These are phyloP conservation scores for Cercospora zeae-maydis DNA, from an alignment of 2,329 filamentous ascomycete genomes.

Conservation along the genomic window DNA sequence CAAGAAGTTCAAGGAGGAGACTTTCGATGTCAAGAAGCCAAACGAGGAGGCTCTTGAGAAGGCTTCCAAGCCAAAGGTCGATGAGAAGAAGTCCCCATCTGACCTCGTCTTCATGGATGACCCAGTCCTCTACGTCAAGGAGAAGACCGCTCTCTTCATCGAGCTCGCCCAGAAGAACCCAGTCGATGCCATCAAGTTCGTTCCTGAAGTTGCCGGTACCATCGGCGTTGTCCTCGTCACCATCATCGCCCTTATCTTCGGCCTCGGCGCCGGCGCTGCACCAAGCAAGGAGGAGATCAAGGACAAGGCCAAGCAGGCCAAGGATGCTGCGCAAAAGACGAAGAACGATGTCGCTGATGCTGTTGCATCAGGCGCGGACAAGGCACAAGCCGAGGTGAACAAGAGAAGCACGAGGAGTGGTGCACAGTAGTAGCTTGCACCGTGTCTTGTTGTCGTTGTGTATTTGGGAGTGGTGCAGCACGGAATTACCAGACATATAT, in stretches of 20 bases:
- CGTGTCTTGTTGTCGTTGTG: background rate
- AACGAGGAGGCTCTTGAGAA: constrained; percentile 80
- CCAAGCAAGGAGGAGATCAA: constrained; percentile 65
- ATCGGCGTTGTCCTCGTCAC: constrained; percentile 68
- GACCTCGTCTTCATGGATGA: constrained; percentile 88
- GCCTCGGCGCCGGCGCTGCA: constrained; percentile 59
- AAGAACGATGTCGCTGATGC: constrained; percentile 70
- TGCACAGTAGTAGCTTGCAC: constrained; percentile 15
- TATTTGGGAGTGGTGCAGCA: background rate
- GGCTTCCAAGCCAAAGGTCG: constrained; percentile 66
- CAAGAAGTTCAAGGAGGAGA: constrained; percentile 80
- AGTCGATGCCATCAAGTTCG: constrained; percentile 77
- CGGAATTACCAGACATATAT: background rate
- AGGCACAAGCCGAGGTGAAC: constrained; percentile 68
- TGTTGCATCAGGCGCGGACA: constrained; percentile 60
- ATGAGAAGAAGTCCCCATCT: constrained; percentile 62
- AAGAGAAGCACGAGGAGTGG: constrained; percentile 42
- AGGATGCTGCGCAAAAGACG: constrained; percentile 63
- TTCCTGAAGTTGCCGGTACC: constrained; percentile 85
- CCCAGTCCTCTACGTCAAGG: constrained; percentile 79
- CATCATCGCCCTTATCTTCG: constrained; percentile 64
- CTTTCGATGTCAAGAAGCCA: constrained; percentile 82
- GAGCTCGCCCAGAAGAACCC: constrained; percentile 79
- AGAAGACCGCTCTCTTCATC: constrained; percentile 91
- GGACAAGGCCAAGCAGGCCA: constrained; percentile 69